Conservation (phyloP, 257 asterid species). For the Gynochthodes officinalis region DNA sequence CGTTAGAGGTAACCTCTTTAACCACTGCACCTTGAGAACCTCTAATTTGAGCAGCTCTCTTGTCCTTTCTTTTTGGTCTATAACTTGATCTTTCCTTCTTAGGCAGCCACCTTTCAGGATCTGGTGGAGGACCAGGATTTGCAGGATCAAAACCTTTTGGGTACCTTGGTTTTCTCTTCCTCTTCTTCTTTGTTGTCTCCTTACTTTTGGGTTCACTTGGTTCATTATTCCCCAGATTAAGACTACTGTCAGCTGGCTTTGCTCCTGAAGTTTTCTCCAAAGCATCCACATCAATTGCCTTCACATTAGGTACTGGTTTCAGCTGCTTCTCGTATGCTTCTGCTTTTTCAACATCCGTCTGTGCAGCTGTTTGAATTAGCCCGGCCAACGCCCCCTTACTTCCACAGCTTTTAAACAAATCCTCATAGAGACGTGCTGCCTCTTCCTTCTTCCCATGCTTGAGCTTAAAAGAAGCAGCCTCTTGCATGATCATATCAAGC, state of each 20-base stretch:
- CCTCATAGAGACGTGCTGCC: conserved; percentile 76
- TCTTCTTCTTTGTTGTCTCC: conserved; percentile 81
- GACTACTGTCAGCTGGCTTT: conserved; percentile 52
- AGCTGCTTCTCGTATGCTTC: conserved; percentile 78
- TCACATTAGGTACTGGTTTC: conserved; percentile 73
- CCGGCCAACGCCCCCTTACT: conserved; percentile 81
- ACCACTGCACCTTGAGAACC: conserved; percentile 94
- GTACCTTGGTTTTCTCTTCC: conserved; percentile 93
- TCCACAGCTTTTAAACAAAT: conserved; percentile 64
- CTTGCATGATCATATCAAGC: conserved; percentile 62
- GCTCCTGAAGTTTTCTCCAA: conserved; percentile 92
- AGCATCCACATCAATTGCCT: conserved; percentile 58
- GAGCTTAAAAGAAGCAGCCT: conserved; percentile 89
- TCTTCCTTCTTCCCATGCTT: conserved; percentile 77
- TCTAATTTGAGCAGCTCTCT: conserved; percentile 84
- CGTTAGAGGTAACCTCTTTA: conserved; percentile 49
- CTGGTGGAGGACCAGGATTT: conserved; percentile 91
- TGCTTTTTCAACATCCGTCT: conserved; percentile 71
- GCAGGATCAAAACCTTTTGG: conserved; percentile 95
- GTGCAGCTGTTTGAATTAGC: conserved; percentile 69
- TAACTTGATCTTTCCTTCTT: conserved; percentile 91
- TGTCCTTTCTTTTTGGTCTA: conserved; percentile 87
- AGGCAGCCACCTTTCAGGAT: conserved; percentile 97
- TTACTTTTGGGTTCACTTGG: conserved; percentile 58
- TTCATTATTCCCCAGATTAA: conserved; percentile 31